A percentile compares a stretch with the other conserved stretches of the same genome.
These are phyloP conservation scores for Hymenoscyphus salicellus DNA, from an alignment of 2,329 filamentous ascomycete species.

Conservation along the genomic window DNA sequence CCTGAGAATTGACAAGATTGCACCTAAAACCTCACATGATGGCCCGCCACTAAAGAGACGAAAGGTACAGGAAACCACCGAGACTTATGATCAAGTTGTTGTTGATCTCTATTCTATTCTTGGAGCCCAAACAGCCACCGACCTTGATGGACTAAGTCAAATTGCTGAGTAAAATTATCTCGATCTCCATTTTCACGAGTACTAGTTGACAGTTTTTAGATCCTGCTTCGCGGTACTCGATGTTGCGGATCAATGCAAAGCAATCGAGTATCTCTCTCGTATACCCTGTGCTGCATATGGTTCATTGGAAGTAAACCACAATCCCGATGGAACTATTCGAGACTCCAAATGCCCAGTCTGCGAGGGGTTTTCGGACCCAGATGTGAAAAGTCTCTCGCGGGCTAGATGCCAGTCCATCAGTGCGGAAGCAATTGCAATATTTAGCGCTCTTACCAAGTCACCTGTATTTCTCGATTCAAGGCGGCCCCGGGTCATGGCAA, in stretches of 20 bases:
- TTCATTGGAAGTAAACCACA: slow-evolving; percentile 38
- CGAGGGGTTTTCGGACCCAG: slow-evolving; percentile 23
- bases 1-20: slow-evolving; percentile 19
- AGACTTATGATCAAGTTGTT: slow-evolving; percentile 36
- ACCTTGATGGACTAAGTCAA: slow-evolving; percentile 42
- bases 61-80: slow-evolving; percentile 33
- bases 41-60: slow-evolving; percentile 32
- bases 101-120: slow-evolving; percentile 37
- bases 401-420: slow-evolving; percentile 23
- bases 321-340: slow-evolving; percentile 31
- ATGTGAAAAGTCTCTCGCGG: slow-evolving; percentile 19
- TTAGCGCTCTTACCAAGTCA: slow-evolving; percentile 45
- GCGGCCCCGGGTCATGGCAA: slow-evolving; percentile 65
- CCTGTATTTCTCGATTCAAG: slow-evolving; percentile 51
- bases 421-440: slow-evolving; percentile 44
- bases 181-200: neutral
- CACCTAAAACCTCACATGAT: neutral
- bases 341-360: slow-evolving; percentile 33
- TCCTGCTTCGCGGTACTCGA: slow-evolving; percentile 45
- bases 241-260: slow-evolving; percentile 50
- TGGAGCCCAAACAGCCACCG: slow-evolving; percentile 35
- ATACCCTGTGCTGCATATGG: slow-evolving; percentile 55
- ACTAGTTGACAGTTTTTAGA: slow-evolving; percentile 30
- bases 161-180: slow-evolving; percentile 47
- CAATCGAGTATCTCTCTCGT: slow-evolving; percentile 54